Evolutionary conservation across 345 rosid genomes (phyloP), one percentile per base, ranked within the genome.

Genomic region (Citrus inodora): DNA sequence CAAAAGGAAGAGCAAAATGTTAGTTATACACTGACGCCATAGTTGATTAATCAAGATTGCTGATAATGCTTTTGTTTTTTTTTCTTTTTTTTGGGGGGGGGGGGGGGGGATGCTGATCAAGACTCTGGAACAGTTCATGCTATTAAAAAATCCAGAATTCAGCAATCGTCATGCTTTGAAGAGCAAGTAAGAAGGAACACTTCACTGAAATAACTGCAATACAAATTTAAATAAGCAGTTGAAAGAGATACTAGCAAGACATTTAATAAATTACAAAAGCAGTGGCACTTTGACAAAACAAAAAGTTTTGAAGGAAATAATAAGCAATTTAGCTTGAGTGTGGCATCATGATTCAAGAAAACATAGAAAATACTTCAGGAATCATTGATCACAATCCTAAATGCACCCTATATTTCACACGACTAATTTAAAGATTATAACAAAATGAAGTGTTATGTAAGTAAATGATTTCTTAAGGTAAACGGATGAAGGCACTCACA

Each of bases 401-500:
- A 40, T 40, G 13, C 11, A 40, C 51, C 16, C 51, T 42, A 42
- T 13, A 66, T 30, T 51, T 51, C 46, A 32, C 32, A 7, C 17
- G 63, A n/a, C 2, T 35, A 65, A 75, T 32, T 32, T 58, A 33
- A 48, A 35, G 35, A 42, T 27, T 16, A 71, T 37, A 30, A 7
- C 48, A 67, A 40, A 32, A 24, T 25, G 9, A 58, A 28, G 27
- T 68, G 61, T 62, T 61, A 37, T 10, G 14, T 7, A 28, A 40
- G 25, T 4, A 60, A 72, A 77, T 62, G 27, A 70, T 17, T 27
- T 38, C 40, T 59, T 3, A 71, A 74, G 37, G 68, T 58, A 69
- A 61, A 78, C 33, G 71, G 62, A 69, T 81, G 74, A 81, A 71
- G 72, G 40, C 61, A 56, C 98, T 96, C 84, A 96, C 99, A 94